These are phyloP conservation scores for Mycena citricolor DNA, from an alignment of 1,284 basidiomycete genomes.

Conservation along the genomic window DNA sequence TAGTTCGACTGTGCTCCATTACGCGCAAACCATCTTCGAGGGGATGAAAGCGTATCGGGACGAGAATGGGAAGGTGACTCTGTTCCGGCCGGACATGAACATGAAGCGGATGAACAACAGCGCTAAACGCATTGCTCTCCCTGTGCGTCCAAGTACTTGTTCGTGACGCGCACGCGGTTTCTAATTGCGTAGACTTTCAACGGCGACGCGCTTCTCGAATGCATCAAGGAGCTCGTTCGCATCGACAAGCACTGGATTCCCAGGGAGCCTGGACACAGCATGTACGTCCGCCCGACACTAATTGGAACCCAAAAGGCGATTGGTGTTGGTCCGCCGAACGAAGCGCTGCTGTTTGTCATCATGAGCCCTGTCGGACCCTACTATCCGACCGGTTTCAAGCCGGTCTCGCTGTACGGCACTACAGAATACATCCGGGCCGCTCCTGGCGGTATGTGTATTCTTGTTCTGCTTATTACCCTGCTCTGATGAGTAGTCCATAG, in stretches of 20 bases:
- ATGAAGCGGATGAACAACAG: conserved; percentile 91
- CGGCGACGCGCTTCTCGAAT: conserved; percentile 73
- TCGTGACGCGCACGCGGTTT: neutral
- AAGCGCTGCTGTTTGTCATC: conserved; percentile 94
- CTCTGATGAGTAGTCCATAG: conserved; percentile 32
- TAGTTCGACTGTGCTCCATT: conserved; percentile 89
- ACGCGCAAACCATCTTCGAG: conserved; percentile 90
- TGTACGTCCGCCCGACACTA: conserved; percentile 90
- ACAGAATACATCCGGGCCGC: conserved; percentile 89
- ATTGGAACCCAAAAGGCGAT: conserved; percentile 90
- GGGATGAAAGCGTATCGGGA: conserved; percentile 96
- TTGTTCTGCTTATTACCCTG: conserved; percentile 1
- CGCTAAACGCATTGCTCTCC: conserved; percentile 72
- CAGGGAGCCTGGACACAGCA: conserved; percentile 82
- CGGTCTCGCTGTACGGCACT: conserved; percentile 89
- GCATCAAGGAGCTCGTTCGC: conserved; percentile 88
- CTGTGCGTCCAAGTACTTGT: conserved; percentile 48
- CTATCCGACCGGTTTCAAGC: conserved; percentile 95
- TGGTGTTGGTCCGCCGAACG: conserved; percentile 84
- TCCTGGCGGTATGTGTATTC: conserved; percentile 70
- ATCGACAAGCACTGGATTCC: conserved; percentile 95
- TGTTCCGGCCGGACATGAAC: conserved; percentile 99
- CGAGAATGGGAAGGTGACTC: conserved; percentile 72
- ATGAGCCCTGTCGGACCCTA: conserved; percentile 94
- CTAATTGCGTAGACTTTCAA: conserved; percentile 66